phyloP scores from a whole-genome alignment of 2,329 filamentous ascomycete genomes.

The Sporothrix pallida region DNA sequence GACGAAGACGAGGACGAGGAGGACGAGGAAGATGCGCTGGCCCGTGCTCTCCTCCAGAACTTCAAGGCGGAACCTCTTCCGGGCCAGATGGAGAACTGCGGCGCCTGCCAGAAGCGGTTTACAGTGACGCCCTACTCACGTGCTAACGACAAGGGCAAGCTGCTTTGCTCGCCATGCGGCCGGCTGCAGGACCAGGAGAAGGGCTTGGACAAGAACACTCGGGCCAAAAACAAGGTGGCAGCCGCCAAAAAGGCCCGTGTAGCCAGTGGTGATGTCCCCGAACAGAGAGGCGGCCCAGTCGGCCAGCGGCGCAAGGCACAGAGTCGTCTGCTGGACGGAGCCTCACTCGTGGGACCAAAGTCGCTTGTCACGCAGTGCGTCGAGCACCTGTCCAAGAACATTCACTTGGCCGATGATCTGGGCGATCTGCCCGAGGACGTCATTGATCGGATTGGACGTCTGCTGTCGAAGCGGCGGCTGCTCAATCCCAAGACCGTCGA shows the following conservation, averaged over 20 bases:
- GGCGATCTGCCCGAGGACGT: constrained; percentile 62
- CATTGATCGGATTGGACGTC: constrained; percentile 64
- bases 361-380: constrained; percentile 68
- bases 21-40: constrained; percentile 59
- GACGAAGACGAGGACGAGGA: constrained; percentile 49
- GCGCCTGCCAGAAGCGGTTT: constrained; percentile 83
- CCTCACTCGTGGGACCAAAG: constrained; percentile 69
- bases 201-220: constrained; percentile 52
- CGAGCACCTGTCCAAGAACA: constrained; percentile 66
- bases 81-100: constrained; percentile 88
- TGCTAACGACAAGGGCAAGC: constrained; percentile 72
- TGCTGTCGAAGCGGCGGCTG: constrained; percentile 65
- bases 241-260: constrained; percentile 48
- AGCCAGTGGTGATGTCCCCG: constrained; percentile 57
- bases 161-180: constrained; percentile 84
- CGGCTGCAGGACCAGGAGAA: constrained; percentile 72
- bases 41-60: constrained; percentile 54
- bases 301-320: constrained; percentile 75
- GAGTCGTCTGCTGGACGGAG: constrained; percentile 83
- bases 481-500: constrained; percentile 60
- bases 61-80: constrained; percentile 60
- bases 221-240: constrained; percentile 48
- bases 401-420: constrained; percentile 66
- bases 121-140: constrained; percentile 91
- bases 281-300: constrained; percentile 52